These are phyloP conservation scores for Quercus aquifolioides DNA, from an alignment of 306 rosid species.

Conservation along the genomic window DNA sequence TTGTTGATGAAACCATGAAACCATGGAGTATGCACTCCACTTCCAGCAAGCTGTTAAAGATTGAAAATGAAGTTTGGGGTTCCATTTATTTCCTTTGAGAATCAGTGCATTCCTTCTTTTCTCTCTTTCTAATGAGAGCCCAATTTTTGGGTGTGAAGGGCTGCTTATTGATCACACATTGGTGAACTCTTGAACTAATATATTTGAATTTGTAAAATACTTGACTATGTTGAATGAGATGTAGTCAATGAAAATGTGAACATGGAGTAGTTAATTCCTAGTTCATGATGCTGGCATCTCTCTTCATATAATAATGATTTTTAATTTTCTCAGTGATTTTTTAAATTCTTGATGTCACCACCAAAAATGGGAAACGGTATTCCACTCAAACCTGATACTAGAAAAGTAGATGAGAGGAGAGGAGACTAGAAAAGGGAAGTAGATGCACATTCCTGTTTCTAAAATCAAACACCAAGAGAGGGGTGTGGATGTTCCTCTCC, in stretches of 20 bases:
- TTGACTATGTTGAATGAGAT: not conserved
- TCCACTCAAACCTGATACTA: not conserved
- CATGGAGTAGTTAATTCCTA: not conserved
- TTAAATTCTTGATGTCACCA: not conserved
- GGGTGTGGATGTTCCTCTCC: no score
- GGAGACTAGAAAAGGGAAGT: no score
- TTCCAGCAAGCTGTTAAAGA: constrained; percentile 8
- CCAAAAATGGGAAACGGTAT: not conserved
- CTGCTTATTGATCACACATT: constrained; percentile 7
- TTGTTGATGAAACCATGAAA: constrained; percentile 62
- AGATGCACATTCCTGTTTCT: no score
- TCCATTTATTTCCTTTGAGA: constrained; percentile 1
- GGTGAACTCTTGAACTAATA: constrained; percentile 3
- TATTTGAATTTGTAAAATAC: constrained; percentile 18
- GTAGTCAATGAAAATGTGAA: not conserved
- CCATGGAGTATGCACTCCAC: not conserved
- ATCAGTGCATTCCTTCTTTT: constrained; percentile 10
- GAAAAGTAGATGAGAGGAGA: not conserved
- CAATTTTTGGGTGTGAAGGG: constrained; percentile 18
- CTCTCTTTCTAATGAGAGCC: constrained; percentile 10
- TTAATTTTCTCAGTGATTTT: not conserved
- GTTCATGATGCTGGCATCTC: not conserved
- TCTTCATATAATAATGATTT: not conserved
- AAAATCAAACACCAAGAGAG: no score
- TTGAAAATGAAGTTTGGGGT: constrained; percentile 7